Conservation (phyloP, 495 filamentous ascomycete species). For the Gamarada debralockiae region DNA sequence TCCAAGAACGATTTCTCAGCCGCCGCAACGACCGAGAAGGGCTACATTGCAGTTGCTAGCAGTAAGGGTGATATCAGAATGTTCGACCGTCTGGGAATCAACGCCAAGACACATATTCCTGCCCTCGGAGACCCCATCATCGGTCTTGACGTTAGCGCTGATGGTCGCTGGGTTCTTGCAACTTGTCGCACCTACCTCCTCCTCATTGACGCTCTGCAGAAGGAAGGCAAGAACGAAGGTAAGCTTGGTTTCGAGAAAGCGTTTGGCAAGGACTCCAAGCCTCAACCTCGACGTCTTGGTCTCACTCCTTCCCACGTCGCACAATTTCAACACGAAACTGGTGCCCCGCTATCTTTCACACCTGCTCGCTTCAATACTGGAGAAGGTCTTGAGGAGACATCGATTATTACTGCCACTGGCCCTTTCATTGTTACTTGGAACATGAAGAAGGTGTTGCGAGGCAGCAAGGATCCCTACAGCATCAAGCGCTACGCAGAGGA, state of each 20-base stretch:
- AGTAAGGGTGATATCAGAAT: conserved; percentile 97
- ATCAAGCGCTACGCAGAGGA: conserved; percentile 96
- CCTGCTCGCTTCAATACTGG: conserved; percentile 93
- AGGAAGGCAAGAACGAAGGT: conserved; percentile 91
- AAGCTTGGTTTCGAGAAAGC: conserved; percentile 95
- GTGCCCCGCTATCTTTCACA: conserved; percentile 80
- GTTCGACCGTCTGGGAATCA: conserved; percentile 94
- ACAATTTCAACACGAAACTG: conserved; percentile 95
- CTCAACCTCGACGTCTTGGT: conserved; percentile 85
- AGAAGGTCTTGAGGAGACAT: conserved; percentile 72
- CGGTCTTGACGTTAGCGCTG: conserved; percentile 88
- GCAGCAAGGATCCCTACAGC: conserved; percentile 80
- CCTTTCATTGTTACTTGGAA: conserved; percentile 98
- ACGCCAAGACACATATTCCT: conserved; percentile 94
- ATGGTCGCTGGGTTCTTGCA: conserved; percentile 91
- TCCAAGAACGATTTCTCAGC: conserved; percentile 97
- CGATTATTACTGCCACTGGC: conserved; percentile 94
- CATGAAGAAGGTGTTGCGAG: conserved; percentile 77
- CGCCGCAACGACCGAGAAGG: conserved; percentile 89
- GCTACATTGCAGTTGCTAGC: conserved; percentile 92
- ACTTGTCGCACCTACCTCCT: conserved; percentile 95
- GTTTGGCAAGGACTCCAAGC: conserved; percentile 89
- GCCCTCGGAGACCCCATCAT: conserved; percentile 94
- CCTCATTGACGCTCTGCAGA: conserved; percentile 86
- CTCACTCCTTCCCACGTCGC: conserved; percentile 87